phyloP scores from a whole-genome alignment of 768 basidiomycete genomes.

The Clitopilus passeckerianus region DNA sequence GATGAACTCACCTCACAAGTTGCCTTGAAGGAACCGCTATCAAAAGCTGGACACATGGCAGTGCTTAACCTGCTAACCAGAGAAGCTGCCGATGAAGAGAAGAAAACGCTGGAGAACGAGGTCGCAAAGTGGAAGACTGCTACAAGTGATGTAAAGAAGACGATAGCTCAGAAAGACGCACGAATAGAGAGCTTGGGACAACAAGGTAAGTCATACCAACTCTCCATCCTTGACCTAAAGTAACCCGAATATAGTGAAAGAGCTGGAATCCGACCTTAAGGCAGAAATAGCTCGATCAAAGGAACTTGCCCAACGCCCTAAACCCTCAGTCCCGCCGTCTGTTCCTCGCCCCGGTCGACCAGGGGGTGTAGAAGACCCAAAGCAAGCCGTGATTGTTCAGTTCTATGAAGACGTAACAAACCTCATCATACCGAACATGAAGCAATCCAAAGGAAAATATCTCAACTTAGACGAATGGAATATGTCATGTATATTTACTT shows the following conservation, averaged over 20 bases:
- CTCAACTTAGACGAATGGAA: slow-evolving; percentile 54
- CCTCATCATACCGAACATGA: slow-evolving; percentile 63
- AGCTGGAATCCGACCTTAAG: slow-evolving; percentile 35
- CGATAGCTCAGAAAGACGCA: slow-evolving; percentile 38
- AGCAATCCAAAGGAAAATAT: slow-evolving; percentile 28
- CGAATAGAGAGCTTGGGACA: slow-evolving; percentile 43
- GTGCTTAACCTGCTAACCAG: slow-evolving; percentile 67
- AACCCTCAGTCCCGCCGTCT: slow-evolving; percentile 34
- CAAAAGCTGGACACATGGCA: slow-evolving; percentile 40
- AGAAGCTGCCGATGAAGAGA: slow-evolving; percentile 70
- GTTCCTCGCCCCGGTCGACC: slow-evolving; percentile 28
- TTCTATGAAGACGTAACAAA: slow-evolving; percentile 89
- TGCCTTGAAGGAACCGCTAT: slow-evolving; percentile 49
- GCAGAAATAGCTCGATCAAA: slow-evolving; percentile 57
- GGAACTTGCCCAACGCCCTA: slow-evolving; percentile 26
- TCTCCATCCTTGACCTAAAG: background rate
- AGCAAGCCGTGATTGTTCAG: slow-evolving; percentile 53
- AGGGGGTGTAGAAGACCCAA: slow-evolving; percentile 46
- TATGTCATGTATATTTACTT: slow-evolving; percentile 66
- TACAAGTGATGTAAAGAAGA: slow-evolving; percentile 36
- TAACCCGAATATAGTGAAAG: slow-evolving; percentile 11
- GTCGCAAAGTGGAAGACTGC: slow-evolving; percentile 35
- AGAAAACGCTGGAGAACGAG: slow-evolving; percentile 44
- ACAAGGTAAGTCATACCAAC: slow-evolving; percentile 32
- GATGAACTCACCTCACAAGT: slow-evolving; percentile 52